Evolutionary conservation across 2,329 filamentous ascomycete species (phyloP), one percentile per base, ranked within the genome.

Genomic region (Claviceps fusiformis): DNA sequence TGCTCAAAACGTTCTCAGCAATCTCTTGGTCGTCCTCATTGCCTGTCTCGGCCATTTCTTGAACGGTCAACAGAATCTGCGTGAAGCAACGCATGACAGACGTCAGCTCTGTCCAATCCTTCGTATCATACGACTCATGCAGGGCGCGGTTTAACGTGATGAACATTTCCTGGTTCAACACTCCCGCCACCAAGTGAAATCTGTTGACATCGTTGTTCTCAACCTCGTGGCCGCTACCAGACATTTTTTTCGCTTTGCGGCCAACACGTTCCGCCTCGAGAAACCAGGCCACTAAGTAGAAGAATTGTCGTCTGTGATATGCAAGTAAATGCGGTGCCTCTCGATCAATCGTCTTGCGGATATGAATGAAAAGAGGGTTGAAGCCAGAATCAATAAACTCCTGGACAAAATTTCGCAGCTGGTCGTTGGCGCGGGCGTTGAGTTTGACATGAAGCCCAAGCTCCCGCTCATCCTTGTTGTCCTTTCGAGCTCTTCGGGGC

Each of bases 11-110:
- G 62, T 98, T 98, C 67, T 98, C 92, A 0, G 93, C 92, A 67
- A 98, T 97, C 62, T 97, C 93, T 65, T 95, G 87, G 61, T 98
- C 89, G n/a, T 96, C 91, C 59, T 96, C 91, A 35, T 88, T 79
- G 0, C 81, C 78, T 1, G 89, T 93, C 50, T 87, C 82, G 1
- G 84, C 77, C 91, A 98, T 97, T 58, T 95, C 89, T 63, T 95
- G 90, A 2, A 97, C 86, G 0, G 91, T 95, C 31, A 95, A 77
- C 24, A 95, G 75, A 60, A 97, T 93, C 65, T 97, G 91, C 0
- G 91, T 97, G 65, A 96, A 95, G 66, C 91, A 96, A 55, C 88
- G 85, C 83, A 97, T 93, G 50, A 87, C 85, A 0, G 92, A 86
- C 55, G 90, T 88, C 17, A 97, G 71, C 62, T 95, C 87, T 54